These are phyloP conservation scores for Glycine soja DNA, from an alignment of 306 rosid species.

Conservation along the genomic window DNA sequence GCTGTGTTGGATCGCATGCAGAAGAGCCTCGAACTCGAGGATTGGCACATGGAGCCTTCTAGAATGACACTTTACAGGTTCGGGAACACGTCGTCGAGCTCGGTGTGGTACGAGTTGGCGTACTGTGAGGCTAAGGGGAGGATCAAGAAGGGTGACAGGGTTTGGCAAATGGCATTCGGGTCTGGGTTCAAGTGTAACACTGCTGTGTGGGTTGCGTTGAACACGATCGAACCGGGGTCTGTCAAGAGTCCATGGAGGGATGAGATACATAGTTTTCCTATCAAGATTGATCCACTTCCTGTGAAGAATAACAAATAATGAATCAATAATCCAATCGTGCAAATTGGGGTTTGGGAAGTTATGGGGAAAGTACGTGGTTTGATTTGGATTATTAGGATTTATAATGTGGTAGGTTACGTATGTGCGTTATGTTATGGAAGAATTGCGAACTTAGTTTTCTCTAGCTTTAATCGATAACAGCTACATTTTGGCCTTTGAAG, in stretches of 20 bases:
- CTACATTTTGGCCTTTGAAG: too few species aligned
- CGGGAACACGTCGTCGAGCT: conserved; percentile 86
- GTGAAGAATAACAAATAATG: background rate
- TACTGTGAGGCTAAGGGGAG: conserved; percentile 83
- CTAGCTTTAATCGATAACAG: too few species aligned
- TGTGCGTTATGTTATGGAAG: too few species aligned
- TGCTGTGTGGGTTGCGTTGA: conserved; percentile 79
- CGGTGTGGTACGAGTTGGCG: conserved; percentile 84
- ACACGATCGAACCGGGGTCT: conserved; percentile 54
- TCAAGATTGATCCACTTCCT: conserved; percentile 1
- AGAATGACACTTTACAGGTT: conserved; percentile 73
- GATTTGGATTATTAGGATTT: too few species aligned
- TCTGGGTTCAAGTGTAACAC: conserved; percentile 89
- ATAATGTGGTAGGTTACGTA: too few species aligned
- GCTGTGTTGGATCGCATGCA: conserved; percentile 81
- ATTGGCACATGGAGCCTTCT: conserved; percentile 87
- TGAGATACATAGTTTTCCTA: conserved; percentile 75
- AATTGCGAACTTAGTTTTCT: too few species aligned
- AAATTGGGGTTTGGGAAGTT: too few species aligned
- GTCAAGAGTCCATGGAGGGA: conserved; percentile 72
- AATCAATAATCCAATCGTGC: too few species aligned
- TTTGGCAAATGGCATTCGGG: conserved; percentile 92
- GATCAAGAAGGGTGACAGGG: conserved; percentile 67
- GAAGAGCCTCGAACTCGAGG: conserved; percentile 74
- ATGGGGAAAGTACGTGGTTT: too few species aligned